Base-by-base conservation (phyloP, 441 rosid genomes). In the Pelargonium myrrhifolium region DNA sequence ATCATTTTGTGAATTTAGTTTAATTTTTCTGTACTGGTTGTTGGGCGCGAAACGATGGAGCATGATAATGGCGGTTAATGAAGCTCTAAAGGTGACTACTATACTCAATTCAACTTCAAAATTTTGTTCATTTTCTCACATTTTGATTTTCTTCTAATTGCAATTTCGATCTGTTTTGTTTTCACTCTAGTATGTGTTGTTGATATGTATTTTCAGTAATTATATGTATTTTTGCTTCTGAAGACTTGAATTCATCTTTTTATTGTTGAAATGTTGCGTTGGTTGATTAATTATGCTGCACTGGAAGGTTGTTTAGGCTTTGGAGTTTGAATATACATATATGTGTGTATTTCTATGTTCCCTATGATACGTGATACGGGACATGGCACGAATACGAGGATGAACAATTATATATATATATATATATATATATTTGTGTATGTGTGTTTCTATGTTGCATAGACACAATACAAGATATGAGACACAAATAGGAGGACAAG, bases 41-140 rank as follows among this genome's bases (percentile, higher is more conserved):
- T 61, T 11, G 47, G 31, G 20, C 49, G 56, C 51, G 53, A 72
- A 43, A 14, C 51, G 51, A 43, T 73, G 66, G 72, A 75, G 76
- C 76, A 76, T 62, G 68, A 10, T 31, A 39, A 69, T 61, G 71
- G 71, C 66, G 73, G 71, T 69, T 77, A 12, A 60, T 69, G 77
- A 63, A 72, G 80, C 70, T 69, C 40, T 40, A 26, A 26, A 65
- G 73, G 77, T 68, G 65, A 49, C 20, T 73, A 47, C 20, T 73
- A 47, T 71, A 40, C 67, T 64, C 67, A 45, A 17, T 42, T 58
- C 69, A 21, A 55, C 40, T 35, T 78, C 39, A 66, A 76, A 71
- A 40, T 66, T 35, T 21, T 10, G 15, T 49, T 28, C 28, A 17
- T 64, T 20, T 65, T 15, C 61, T 31, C 2, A 11, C 21, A 10